Evolutionary conservation across 495 filamentous ascomycete genomes (phyloP).

Genomic region (Neurospora sp.): DNA sequence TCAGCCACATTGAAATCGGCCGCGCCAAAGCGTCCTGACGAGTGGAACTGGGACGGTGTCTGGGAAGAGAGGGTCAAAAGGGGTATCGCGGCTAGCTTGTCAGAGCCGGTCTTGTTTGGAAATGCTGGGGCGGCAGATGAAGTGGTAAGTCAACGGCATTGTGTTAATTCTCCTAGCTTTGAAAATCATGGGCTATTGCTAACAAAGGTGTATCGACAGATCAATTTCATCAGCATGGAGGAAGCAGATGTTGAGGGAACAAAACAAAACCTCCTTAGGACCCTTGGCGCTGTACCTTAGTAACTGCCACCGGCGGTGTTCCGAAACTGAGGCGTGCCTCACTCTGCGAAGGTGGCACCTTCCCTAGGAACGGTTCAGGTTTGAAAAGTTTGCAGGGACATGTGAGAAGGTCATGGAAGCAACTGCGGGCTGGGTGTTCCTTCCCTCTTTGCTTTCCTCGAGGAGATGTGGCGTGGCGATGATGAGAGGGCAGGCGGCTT

Average conservation of each 20-base stretch:
- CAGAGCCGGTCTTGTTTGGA: slow-evolving; percentile 69
- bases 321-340: background rate
- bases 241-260: slow-evolving; percentile 45
- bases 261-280: slow-evolving; percentile 51
- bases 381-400: background rate
- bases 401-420: background rate
- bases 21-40: slow-evolving; percentile 50
- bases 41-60: slow-evolving; percentile 95
- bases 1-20: slow-evolving; percentile 13
- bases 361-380: background rate
- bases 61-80: slow-evolving; percentile 77
- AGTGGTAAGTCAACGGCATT: slow-evolving; percentile 38
- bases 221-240: slow-evolving; percentile 59
- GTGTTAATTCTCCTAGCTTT: background rate
- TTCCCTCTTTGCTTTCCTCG: background rate
- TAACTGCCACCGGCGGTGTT: background rate
- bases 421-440: background rate
- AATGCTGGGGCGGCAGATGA: slow-evolving; percentile 52
- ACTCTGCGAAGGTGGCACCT: background rate
- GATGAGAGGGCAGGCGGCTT: background rate
- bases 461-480: background rate
- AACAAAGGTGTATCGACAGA: slow-evolving; percentile 33
- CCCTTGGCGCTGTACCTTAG: slow-evolving; percentile 27
- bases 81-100: slow-evolving; percentile 63
- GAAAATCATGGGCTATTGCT: slow-evolving; percentile 7